phyloP scores from a whole-genome alignment of 192 early-diverging fungal genomes.

The Coemansia sp. region DNA sequence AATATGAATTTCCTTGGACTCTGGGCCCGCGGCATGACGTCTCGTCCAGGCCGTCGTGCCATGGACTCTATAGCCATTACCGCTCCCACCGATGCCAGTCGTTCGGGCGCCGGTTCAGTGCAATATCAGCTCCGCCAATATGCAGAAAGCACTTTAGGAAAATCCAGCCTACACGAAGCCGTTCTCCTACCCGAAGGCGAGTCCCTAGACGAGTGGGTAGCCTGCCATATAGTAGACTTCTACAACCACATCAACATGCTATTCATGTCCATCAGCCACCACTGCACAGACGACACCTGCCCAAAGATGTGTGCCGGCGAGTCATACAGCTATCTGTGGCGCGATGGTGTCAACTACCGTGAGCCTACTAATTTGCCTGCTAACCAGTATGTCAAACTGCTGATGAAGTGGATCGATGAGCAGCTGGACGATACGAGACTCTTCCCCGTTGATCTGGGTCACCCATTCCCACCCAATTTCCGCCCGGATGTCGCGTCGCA shows the following conservation, averaged over 20 bases:
- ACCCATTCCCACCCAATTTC: slow-evolving; percentile 78
- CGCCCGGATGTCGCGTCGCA: slow-evolving; percentile 61
- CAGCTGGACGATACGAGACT: slow-evolving; percentile 86
- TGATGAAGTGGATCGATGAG: slow-evolving; percentile 82
- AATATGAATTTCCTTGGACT: slow-evolving; percentile 54
- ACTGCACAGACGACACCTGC: slow-evolving; percentile 87
- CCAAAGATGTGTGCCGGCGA: slow-evolving; percentile 91
- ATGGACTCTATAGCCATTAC: slow-evolving; percentile 55
- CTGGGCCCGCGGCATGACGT: slow-evolving; percentile 54
- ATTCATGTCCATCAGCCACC: slow-evolving; percentile 82
- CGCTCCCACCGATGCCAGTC: not conserved
- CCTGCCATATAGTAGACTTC: slow-evolving; percentile 93
- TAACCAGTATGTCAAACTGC: slow-evolving; percentile 84
- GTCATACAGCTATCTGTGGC: slow-evolving; percentile 88
- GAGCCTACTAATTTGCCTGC: slow-evolving; percentile 89
- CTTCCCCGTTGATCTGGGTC: slow-evolving; percentile 82
- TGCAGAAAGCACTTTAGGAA: slow-evolving; percentile 77
- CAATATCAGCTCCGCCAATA: slow-evolving; percentile 59
- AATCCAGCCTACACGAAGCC: slow-evolving; percentile 75
- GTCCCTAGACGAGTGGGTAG: slow-evolving; percentile 90
- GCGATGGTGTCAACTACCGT: slow-evolving; percentile 78
- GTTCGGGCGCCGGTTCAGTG: slow-evolving; percentile 26
- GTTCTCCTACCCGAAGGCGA: slow-evolving; percentile 88
- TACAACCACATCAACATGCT: slow-evolving; percentile 97
- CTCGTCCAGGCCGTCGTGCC: slow-evolving; percentile 44